Evolutionary conservation across 2,329 filamentous ascomycete genomes (phyloP).

Genomic region (Xylariaceae sp.): DNA sequence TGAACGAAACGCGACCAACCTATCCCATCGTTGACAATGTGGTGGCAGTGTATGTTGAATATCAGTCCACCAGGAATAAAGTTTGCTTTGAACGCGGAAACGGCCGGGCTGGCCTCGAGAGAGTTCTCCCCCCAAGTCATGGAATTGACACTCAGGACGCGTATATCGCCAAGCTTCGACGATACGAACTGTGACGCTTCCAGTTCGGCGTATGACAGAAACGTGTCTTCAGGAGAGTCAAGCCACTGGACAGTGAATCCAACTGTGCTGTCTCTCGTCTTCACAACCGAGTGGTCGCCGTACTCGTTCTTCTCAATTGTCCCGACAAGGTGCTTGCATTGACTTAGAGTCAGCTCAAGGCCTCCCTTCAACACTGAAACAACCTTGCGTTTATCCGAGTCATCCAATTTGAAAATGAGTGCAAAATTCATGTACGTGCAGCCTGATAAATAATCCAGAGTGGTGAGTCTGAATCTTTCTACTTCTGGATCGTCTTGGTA

Average conservation of each 20-base stretch:
- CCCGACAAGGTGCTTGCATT: slow-evolving; percentile 42
- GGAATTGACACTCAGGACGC: slow-evolving; percentile 38
- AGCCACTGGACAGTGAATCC: slow-evolving; percentile 43
- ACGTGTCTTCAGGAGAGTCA: slow-evolving; percentile 38
- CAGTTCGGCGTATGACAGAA: slow-evolving; percentile 44
- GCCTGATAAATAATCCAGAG: slow-evolving; percentile 21
- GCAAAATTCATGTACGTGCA: slow-evolving; percentile 2
- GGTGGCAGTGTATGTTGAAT: slow-evolving; percentile 46
- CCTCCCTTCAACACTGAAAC: slow-evolving; percentile 37
- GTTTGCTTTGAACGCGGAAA: slow-evolving; percentile 44
- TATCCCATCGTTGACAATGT: slow-evolving; percentile 46
- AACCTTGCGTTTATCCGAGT: slow-evolving; percentile 34
- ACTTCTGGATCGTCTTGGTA: slow-evolving; percentile 23
- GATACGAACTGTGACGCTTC: slow-evolving; percentile 40
- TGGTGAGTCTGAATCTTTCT: slow-evolving; percentile 19
- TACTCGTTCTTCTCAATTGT: slow-evolving; percentile 43
- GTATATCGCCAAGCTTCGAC: slow-evolving; percentile 37
- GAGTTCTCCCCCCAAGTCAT: slow-evolving; percentile 45
- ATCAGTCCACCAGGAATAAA: slow-evolving; percentile 45
- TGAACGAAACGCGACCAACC: slow-evolving; percentile 42
- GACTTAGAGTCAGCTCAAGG: slow-evolving; percentile 42
- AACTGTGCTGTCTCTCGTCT: slow-evolving; percentile 39
- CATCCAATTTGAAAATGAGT: slow-evolving; percentile 25
- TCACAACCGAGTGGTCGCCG: slow-evolving; percentile 42
- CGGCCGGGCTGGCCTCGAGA: slow-evolving; percentile 35